Conservation (phyloP, 1,139 yeast species). For the Sugiyamaella japonica region DNA sequence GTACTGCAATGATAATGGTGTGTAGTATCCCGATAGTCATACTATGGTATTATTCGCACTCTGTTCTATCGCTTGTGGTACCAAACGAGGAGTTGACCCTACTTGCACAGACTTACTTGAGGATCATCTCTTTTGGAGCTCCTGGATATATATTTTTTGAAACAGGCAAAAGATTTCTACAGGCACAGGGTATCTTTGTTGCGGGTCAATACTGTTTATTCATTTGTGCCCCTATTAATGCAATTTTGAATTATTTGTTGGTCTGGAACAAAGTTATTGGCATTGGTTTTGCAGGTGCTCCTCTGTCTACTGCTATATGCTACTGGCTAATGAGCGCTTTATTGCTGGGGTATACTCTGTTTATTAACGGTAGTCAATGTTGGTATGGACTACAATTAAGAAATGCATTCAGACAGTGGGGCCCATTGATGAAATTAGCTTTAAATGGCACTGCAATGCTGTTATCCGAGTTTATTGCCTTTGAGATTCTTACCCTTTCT, state of each 20-base stretch:
- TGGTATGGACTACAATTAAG: slow-evolving; percentile 49
- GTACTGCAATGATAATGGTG: slow-evolving; percentile 52
- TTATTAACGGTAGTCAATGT: slow-evolving; percentile 65
- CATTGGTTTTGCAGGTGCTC: slow-evolving; percentile 66
- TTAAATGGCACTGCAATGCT: slow-evolving; percentile 83
- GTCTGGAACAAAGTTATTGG: slow-evolving; percentile 72
- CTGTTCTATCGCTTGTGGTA: slow-evolving; percentile 53
- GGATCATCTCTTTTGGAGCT: slow-evolving; percentile 69
- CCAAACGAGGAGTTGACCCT: slow-evolving; percentile 59
- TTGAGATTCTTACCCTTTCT: slow-evolving; percentile 70
- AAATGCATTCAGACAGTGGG: slow-evolving; percentile 60
- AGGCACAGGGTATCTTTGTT: slow-evolving; percentile 90
- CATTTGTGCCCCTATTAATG: slow-evolving; percentile 77
- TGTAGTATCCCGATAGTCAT: slow-evolving; percentile 49
- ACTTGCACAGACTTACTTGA: slow-evolving; percentile 63
- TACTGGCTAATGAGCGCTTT: slow-evolving; percentile 63
- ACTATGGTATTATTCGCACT: slow-evolving; percentile 62
- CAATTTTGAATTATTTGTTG: slow-evolving; percentile 66
- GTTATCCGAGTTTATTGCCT: slow-evolving; percentile 82
- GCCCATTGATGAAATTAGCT: slow-evolving; percentile 64
- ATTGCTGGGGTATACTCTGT: slow-evolving; percentile 52
- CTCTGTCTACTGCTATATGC: slow-evolving; percentile 60
- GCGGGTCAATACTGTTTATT: slow-evolving; percentile 81
- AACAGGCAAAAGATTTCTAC: slow-evolving; percentile 75
- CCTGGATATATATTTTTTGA: slow-evolving; percentile 87